Base-by-base conservation (phyloP, 1,284 basidiomycete species). In the Sporisorium iseilematis-ciliati region DNA sequence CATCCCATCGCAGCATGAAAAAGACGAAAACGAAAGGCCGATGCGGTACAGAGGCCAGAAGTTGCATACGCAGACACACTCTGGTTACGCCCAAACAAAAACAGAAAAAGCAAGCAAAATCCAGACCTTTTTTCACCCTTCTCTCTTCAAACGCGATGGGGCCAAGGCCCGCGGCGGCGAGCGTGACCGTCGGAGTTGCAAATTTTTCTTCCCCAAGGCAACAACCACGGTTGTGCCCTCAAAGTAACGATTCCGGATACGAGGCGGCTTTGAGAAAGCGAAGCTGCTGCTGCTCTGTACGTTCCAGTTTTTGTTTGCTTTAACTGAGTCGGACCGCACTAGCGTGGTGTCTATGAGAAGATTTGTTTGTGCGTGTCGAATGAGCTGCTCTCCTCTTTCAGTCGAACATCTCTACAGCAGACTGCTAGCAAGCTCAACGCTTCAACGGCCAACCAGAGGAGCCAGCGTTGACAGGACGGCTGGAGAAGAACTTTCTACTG, bases 141-240 rank as follows among this genome's bases (percentile, higher is more conserved):
- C 42, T n/a, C 16, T 3, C 23, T 26, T 25, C 7, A 1, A 46
- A 46, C 45, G 25, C 45, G 45, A 46, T 12, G 26, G 25, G 46
- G 11, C 35, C 33, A 35, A 38, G 12, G 35, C 11, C 14, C 14
- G 35, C 35, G 35, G 46, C 46, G 46, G 46, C 26, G 46, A 48
- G 46, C 49, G 49, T 31, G 33, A 14, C 49, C 31, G 49, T 50
- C 31, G 31, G 49, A 50, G 49, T 21, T 50, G 49, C 3, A 49
- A 50, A 21, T 1, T 35, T 43, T 4, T 14, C 21, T 20, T 14
- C 21, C 11, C 23, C 23, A 14, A 21, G 3, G 23, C 11, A 26
- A 46, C n/a, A n/a, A n/a, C n/a, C n/a, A 12, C 8, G n/a, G 4
- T 29, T n/a, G 35, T 16, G 35, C 14, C 2, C 46, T n/a, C 5